Evolutionary conservation across 257 asterid species (phyloP), one percentile per base, ranked within the genome.

Genomic region (Solanum arcanum): DNA sequence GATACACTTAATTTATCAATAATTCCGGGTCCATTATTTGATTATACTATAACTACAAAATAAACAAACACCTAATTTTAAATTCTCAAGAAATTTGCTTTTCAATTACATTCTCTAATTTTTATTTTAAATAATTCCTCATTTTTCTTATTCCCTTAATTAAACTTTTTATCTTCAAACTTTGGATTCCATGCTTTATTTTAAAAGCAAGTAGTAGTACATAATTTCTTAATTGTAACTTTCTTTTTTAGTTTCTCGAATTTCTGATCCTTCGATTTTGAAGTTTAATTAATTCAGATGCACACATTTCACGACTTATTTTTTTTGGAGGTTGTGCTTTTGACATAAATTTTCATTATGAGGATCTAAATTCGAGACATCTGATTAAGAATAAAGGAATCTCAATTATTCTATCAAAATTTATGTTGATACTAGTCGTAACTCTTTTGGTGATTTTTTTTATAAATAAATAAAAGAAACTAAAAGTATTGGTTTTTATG

Each of bases 171-270:
- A 4, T 31, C 20, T 18, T 49, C 20, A 11, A 20, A 81, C 85
- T 81, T 81, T 49, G 85, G 85, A 81, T 81, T 29, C 85, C 85
- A 81, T 81, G 46, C 69, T 49, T 81, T 52, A 18, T 29, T 21
- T 29, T 18, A 49, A 81, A 81, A 87, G 52, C 33, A 37, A 49
- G 37, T 3, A 74, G 11, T 20, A 37, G 81, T 52, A 23, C 16
- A 83, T 56, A 52, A 83, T 83, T 90, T 81, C 21, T 69, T 49
- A 80, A 29, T 8, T 25, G 77, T 70, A 16, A 31, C 42, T 70
- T 16, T 31, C 20, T 29, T 69, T 13, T 29, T 27, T 29, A 15
- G 9, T 69, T 68, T 27, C 12, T 59, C n/a, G 11, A 18, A 52
- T 52, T 52, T 52, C 2, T 52, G n/a, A 4, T 52, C 7, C n/a